Evolutionary conservation across 2,329 filamentous ascomycete genomes (phyloP).

Genomic region (Emmonsia crescens): DNA sequence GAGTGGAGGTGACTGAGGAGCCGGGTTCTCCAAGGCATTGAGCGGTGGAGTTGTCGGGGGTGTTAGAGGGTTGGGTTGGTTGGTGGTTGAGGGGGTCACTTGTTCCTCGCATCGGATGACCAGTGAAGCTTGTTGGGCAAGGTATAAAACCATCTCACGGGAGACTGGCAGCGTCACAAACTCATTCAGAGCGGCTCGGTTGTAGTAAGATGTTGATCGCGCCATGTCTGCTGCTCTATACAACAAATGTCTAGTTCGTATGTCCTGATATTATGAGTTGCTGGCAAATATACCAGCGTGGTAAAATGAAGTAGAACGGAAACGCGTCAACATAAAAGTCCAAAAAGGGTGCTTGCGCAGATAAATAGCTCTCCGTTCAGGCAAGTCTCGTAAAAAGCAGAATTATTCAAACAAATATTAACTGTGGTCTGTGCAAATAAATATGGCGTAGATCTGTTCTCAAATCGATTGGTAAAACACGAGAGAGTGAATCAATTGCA

Average conservation of each 20-base stretch:
- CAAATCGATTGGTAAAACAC: not conserved
- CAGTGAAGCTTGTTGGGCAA: slow-evolving; percentile 36
- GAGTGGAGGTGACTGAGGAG: slow-evolving; percentile 39
- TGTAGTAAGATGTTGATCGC: slow-evolving; percentile 16
- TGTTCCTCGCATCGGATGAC: slow-evolving; percentile 46
- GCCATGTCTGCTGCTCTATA: slow-evolving; percentile 6
- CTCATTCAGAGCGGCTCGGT: slow-evolving; percentile 37
- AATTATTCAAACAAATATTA: not conserved
- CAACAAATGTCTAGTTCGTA: not conserved
- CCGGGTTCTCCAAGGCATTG: slow-evolving; percentile 24
- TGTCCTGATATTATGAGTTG: not conserved
- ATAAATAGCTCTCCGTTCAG: not conserved
- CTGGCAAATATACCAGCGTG: not conserved
- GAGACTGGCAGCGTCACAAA: slow-evolving; percentile 39
- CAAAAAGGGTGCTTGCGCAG: not conserved
- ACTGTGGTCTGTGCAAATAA: not conserved
- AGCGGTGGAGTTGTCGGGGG: slow-evolving; percentile 50
- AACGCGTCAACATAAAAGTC: not conserved
- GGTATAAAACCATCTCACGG: slow-evolving; percentile 37
- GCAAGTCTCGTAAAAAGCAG: not conserved
- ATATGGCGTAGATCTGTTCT: not conserved
- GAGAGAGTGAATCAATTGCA: not conserved
- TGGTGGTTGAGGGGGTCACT: slow-evolving; percentile 25
- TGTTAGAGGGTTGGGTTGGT: slow-evolving; percentile 44
- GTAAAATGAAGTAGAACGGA: not conserved